Conservation (phyloP, 805 yeast genomes). For the Myxozyma neglecta region DNA sequence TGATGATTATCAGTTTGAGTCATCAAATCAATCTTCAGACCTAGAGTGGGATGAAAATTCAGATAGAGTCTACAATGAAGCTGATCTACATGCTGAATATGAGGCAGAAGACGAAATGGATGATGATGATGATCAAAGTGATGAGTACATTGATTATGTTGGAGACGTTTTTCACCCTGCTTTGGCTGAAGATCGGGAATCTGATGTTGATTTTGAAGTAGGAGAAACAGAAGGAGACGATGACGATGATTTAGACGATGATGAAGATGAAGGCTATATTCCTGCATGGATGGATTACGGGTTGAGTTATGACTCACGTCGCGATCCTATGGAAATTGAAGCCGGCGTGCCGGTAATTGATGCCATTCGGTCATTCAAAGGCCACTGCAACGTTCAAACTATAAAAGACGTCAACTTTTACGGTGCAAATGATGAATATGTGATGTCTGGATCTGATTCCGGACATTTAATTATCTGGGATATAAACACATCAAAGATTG, state of each 20-base stretch:
- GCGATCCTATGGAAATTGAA: background rate
- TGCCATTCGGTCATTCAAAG: conserved; percentile 5
- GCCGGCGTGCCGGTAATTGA: conserved; percentile 6
- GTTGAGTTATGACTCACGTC: background rate
- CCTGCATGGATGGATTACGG: conserved; percentile 3
- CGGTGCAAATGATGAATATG: conserved; percentile 30
- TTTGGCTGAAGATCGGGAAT: conserved; percentile 3
- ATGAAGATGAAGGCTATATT: conserved; percentile 2
- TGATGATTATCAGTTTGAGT: background rate
- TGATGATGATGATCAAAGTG: background rate
- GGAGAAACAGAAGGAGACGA: conserved; percentile 8
- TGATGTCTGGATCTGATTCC: conserved; percentile 32
- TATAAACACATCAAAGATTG: conserved; percentile 12
- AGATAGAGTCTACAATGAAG: background rate
- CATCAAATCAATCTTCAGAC: background rate
- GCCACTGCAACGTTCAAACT: conserved; percentile 30
- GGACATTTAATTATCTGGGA: conserved; percentile 32
- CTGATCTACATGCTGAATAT: background rate
- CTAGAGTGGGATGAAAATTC: background rate
- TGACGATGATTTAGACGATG: background rate
- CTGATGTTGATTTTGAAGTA: conserved; percentile 1
- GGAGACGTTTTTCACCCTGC: background rate
- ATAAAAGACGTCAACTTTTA: conserved; percentile 31
- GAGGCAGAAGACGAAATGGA: background rate
- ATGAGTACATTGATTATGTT: background rate